phyloP scores from a whole-genome alignment of 768 basidiomycete species.

The Tulasnella sp. region DNA sequence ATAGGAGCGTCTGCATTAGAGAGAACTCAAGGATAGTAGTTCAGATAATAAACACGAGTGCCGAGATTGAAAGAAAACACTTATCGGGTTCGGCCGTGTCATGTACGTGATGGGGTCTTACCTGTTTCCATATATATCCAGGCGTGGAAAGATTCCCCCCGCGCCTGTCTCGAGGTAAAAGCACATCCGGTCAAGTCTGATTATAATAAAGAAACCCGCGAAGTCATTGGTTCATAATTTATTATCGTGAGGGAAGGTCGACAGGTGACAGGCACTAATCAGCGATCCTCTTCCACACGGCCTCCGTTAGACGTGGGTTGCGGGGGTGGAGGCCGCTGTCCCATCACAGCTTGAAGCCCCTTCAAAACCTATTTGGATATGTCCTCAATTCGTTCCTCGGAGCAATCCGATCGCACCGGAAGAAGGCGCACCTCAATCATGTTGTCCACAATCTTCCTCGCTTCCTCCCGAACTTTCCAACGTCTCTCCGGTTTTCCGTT shows the following conservation, averaged over 20 bases:
- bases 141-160: too few relatives aligned
- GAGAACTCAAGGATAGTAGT: too few relatives aligned
- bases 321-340: background rate
- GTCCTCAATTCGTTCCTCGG: background rate
- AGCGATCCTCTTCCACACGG: background rate
- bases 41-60: too few relatives aligned
- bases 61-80: too few relatives aligned
- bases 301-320: background rate
- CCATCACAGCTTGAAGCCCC: background rate
- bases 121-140: too few relatives aligned
- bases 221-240: background rate
- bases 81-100: too few relatives aligned
- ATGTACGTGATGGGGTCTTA: too few relatives aligned
- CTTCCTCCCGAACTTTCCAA: background rate
- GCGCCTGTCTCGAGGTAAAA: too few relatives aligned
- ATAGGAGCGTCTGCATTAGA: too few relatives aligned
- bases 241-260: background rate
- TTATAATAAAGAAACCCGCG: too few relatives aligned
- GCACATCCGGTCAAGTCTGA: too few relatives aligned
- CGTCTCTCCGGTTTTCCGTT: background rate
- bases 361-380: background rate
- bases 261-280: background rate
- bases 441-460: background rate
- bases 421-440: background rate
- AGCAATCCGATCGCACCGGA: background rate